Evolutionary conservation across 2,329 filamentous ascomycete species (phyloP).

Genomic region (Pestalotiopsis sp.): DNA sequence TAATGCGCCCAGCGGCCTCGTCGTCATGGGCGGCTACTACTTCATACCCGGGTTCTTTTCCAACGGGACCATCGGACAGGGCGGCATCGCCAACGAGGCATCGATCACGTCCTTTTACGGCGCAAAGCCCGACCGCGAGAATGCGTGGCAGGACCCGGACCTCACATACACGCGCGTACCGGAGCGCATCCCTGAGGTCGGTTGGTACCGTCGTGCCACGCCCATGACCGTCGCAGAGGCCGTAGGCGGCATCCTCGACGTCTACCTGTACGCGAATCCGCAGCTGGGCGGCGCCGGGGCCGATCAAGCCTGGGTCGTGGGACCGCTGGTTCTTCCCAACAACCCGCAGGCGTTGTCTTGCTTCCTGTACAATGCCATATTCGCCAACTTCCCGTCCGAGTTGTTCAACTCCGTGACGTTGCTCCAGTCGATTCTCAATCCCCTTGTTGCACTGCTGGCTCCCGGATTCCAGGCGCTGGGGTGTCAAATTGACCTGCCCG

Average conservation of each 20-base stretch:
- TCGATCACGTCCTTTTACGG: constrained; percentile 21
- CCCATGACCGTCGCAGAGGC: constrained; percentile 18
- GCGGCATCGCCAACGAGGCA: constrained; percentile 20
- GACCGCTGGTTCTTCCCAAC: constrained; percentile 16
- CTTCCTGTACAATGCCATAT: constrained; percentile 20
- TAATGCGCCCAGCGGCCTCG: constrained; percentile 18
- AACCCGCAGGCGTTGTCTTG: constrained; percentile 17
- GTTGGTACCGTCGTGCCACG: constrained; percentile 18
- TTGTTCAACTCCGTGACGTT: constrained; percentile 15
- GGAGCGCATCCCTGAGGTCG: constrained; percentile 18
- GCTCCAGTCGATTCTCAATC: constrained; percentile 14
- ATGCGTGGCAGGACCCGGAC: constrained; percentile 15
- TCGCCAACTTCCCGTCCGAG: constrained; percentile 18
- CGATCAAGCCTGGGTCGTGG: constrained; percentile 16
- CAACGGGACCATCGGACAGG: constrained; percentile 18
- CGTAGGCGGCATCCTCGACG: constrained; percentile 15
- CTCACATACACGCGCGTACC: constrained; percentile 18
- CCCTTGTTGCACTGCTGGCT: constrained; percentile 10
- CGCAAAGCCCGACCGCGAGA: constrained; percentile 14
- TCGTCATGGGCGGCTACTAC: constrained; percentile 20
- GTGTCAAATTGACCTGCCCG: constrained; percentile 15
- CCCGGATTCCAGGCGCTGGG: constrained; percentile 19
- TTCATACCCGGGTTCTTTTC: constrained; percentile 20
- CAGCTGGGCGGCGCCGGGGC: constrained; percentile 17
- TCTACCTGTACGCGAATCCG: constrained; percentile 18